Evolutionary conservation across 2,329 filamentous ascomycete genomes (phyloP), one percentile per base, ranked within the genome.

Genomic region (Apiospora koreana): DNA sequence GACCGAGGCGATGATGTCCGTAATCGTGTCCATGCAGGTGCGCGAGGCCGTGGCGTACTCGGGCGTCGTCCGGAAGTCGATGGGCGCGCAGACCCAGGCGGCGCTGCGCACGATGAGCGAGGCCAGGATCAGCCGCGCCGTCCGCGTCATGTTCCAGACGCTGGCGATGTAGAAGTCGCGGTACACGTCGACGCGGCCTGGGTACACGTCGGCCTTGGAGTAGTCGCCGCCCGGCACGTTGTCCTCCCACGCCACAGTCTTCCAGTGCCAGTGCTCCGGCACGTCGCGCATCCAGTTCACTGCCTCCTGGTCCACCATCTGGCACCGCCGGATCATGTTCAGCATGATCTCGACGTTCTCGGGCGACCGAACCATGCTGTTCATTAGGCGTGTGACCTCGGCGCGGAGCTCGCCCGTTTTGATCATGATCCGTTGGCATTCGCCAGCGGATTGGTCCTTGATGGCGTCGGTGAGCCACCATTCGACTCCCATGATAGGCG

Each of bases 1-100:
- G n/a, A 90, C 85, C 2, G 85, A 87, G 1, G 89, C 87, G 68
- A 91, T 84, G 46, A 91, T 86, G 73, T 91, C 89, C 3, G 84
- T 83, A 72, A 91, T 88, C 68, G 83, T 83, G 64, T 88, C 85
- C 48, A 82, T 82, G 68, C 84, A 88, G 1, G 83, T 83, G 46
- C 85, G 80, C 21, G 86, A 83, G 5, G 87, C 86, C 0, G 85
- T 84, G 14, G 87, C 87, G 73, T 91, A 91, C 77, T 91, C 87
- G 23, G 87, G 85, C 7, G 88, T 91, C 1, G 88, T 90, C 54
- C 88, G 83, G 75, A 90, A 91, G 77, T 91, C 89, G 10, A 88
- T 84, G 0, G 89, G 89, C 10, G 85, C 82, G 76, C 87, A 88
- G 31, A 88, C 81, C 88, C 88, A 91, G 1, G 89, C 89, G 8